Base-by-base conservation (phyloP, 192 early-diverging fungal species). In the Coemansia sp. region DNA sequence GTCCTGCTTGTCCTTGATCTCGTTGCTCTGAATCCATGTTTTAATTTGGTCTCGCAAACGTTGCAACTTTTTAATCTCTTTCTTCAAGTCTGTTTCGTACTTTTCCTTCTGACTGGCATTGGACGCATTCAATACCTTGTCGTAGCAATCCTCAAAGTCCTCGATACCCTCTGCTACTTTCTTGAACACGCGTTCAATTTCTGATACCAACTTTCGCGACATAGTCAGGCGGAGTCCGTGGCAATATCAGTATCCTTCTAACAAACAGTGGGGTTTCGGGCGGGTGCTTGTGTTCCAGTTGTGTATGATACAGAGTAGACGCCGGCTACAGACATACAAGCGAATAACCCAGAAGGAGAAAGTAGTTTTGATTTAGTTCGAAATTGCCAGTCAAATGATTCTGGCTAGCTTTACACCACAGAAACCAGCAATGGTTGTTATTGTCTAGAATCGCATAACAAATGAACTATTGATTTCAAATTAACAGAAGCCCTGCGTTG, bases 31-130 rank as follows among this genome's bases (percentile, higher is more conserved):
- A 46, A 96, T 86, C 97, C 97, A 99, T 67, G 92, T 92, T 74
- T 98, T 97, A 74, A 99, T 99, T 77, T 99, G 96, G 85, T 99
- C 97, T 59, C 96, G 90, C 64, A 88, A 85, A 70, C 95, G 85
- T 70, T 99, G 97, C 65, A 98, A 87, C 79, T 99, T 99, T 77
- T 99, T 99, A 83, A 99, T 99, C 84, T 99, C 96, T 81, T 96
- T 96, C 73, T 99, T 99, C 66, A 99, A 76, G 66, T 99, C 96
- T 14, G 85, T 85, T 70, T 99, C 97, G 66, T 93, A 91, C 77
- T 99, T 99, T 76, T 99, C 95, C 82, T 96, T 97, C 76, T 99
- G 97, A 51, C 93, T 90, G 16, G 84, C 67, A 75, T 91, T 94
- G 14, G 89, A 86, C 1, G 94, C 88, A 16, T 86, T 80, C 46